Percentiles rank a stretch among this genome's conserved stretches.
Conservation (phyloP, 495 filamentous ascomycete species). For the Aspergillus bertholletiae region DNA sequence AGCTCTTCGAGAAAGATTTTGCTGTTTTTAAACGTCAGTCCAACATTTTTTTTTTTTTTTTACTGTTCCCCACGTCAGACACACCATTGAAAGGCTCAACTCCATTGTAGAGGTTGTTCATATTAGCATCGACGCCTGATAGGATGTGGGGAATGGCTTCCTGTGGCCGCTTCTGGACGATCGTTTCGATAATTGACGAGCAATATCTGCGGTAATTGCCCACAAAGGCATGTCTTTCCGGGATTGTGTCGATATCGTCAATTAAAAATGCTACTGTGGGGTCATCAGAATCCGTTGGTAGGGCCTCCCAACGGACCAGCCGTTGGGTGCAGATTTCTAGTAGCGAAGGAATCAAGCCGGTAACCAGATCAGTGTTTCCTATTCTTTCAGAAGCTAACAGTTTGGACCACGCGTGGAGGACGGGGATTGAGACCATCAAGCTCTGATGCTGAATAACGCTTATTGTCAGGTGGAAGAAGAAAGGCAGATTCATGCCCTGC, state of each 20-base stretch:
- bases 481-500: conserved; percentile 60
- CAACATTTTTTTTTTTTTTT: no score
- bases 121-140: conserved; percentile 63
- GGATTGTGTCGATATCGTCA: conserved; percentile 92
- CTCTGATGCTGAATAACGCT: conserved; percentile 78
- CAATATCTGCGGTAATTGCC: conserved; percentile 94
- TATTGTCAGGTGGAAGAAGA: conserved; percentile 76
- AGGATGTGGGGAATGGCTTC: conserved; percentile 89
- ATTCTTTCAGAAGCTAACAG: conserved; percentile 66
- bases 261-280: conserved; percentile 75
- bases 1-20: conserved; percentile 75
- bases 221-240: conserved; percentile 94
- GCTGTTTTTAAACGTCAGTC: conserved; percentile 44
- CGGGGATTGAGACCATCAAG: conserved; percentile 86
- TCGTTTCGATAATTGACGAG: conserved; percentile 74
- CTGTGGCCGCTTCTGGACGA: conserved; percentile 72
- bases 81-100: conserved; percentile 65
- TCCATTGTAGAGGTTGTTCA: conserved; percentile 71
- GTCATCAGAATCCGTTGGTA: conserved; percentile 77
- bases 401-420: conserved; percentile 84
- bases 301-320: conserved; percentile 77
- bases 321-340: conserved; percentile 75
- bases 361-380: conserved; percentile 61
- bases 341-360: conserved; percentile 66
- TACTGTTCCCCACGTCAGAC: conserved; percentile 15